These are phyloP conservation scores for Sanghuangporus baumii DNA, from an alignment of 1,284 basidiomycete species.

Conservation along the genomic window DNA sequence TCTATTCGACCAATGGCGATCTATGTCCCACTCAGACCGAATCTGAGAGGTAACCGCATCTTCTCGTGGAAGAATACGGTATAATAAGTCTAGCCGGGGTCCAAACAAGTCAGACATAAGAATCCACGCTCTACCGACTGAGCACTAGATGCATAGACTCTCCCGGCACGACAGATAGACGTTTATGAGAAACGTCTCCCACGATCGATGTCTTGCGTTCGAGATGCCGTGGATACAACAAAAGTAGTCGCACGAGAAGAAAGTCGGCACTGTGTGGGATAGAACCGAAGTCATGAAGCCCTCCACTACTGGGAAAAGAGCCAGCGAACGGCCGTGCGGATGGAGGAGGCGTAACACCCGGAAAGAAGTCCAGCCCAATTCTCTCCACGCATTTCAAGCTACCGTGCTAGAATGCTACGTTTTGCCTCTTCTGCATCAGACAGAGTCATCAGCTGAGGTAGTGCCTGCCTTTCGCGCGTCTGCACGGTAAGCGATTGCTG, in stretches of 20 bases:
- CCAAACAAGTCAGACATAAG: not conserved
- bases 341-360: not conserved
- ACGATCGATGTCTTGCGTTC: not conserved
- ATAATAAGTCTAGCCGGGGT: too few species aligned
- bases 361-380: not conserved
- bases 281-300: too few species aligned
- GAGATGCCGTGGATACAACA: not conserved
- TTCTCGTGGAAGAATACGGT: too few species aligned
- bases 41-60: too few species aligned
- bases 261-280: not conserved
- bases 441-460: not conserved
- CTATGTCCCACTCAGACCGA: too few species aligned
- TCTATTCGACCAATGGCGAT: not conserved
- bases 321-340: not conserved
- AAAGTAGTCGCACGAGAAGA: not conserved
- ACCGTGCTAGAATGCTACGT: not conserved
- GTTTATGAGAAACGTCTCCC: not conserved
- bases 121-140: not conserved
- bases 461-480: not conserved
- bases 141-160: not conserved
- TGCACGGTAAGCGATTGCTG: not conserved
- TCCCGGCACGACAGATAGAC: not conserved
- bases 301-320: not conserved
- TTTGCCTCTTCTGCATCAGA: not conserved
- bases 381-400: not conserved